These are phyloP conservation scores for Blepharisma stoltei DNA, from an alignment of 73 alveolate species.

Conservation along the genomic window DNA sequence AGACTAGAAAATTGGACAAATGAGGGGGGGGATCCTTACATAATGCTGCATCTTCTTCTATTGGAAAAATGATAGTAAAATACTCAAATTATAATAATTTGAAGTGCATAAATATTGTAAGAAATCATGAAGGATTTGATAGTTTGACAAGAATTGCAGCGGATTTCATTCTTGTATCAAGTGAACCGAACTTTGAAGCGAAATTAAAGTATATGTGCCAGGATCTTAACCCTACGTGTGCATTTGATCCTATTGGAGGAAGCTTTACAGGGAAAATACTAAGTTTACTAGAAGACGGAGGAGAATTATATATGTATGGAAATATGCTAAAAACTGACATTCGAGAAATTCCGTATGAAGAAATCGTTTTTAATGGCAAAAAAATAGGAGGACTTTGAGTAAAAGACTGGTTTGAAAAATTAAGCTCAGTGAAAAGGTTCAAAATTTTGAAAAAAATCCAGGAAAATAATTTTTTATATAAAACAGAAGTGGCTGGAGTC, in stretches of 20 bases:
- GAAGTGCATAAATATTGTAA: slow-evolving; percentile 56
- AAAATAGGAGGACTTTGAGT: slow-evolving; percentile 4
- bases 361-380: neutral
- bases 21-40: no score
- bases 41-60: slow-evolving; percentile 64
- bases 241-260: slow-evolving; percentile 12
- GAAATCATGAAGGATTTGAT: slow-evolving; percentile 34
- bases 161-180: neutral
- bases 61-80: slow-evolving; percentile 65
- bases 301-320: neutral
- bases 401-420: neutral
- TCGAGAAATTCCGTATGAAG: neutral
- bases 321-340: neutral
- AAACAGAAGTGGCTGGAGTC: neutral
- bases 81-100: slow-evolving; percentile 47
- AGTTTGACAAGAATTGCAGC: neutral
- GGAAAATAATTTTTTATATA: neutral
- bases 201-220: neutral
- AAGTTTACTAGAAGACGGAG: neutral
- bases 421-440: neutral
- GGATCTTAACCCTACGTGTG: neutral
- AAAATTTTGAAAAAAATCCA: slow-evolving; percentile 6
- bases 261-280: neutral
- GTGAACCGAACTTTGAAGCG: neutral
- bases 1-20: no score